Conservation (phyloP, 2,329 filamentous ascomycete genomes). For the Aspergillus ruber region DNA sequence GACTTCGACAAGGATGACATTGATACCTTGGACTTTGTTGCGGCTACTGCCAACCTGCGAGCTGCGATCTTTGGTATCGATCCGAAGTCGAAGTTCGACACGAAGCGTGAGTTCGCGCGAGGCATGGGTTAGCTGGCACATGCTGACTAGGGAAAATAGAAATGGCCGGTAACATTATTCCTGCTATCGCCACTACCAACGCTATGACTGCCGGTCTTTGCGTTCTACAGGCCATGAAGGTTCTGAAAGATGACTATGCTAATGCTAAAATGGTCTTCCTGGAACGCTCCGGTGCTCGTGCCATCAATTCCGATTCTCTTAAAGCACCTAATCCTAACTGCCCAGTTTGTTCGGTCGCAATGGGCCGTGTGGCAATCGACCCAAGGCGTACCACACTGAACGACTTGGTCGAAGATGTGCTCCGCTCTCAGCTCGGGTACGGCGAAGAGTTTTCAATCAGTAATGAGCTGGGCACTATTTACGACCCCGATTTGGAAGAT, state of each 20-base stretch:
- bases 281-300: constrained; percentile 56
- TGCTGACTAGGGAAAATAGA: constrained; percentile 45
- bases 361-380: constrained; percentile 63
- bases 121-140: not conserved
- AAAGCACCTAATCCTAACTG: constrained; percentile 71
- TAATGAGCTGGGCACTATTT: constrained; percentile 70
- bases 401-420: constrained; percentile 69
- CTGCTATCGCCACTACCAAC: constrained; percentile 95
- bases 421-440: constrained; percentile 67
- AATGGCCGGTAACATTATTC: constrained; percentile 99
- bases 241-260: constrained; percentile 65
- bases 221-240: constrained; percentile 87
- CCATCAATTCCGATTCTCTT: constrained; percentile 51
- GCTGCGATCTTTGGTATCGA: constrained; percentile 87
- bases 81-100: constrained; percentile 83
- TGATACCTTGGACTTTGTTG: constrained; percentile 91
- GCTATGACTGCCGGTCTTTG: constrained; percentile 91
- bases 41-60: constrained; percentile 81
- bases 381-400: constrained; percentile 65
- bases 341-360: constrained; percentile 71
- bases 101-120: constrained; percentile 57
- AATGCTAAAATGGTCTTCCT: constrained; percentile 81
- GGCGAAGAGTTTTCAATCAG: constrained; percentile 73
- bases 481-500: constrained; percentile 82
- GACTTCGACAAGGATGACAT: constrained; percentile 95